These are phyloP conservation scores for Trametes hirsuta DNA, from an alignment of 1,284 basidiomycete species.

Conservation along the genomic window DNA sequence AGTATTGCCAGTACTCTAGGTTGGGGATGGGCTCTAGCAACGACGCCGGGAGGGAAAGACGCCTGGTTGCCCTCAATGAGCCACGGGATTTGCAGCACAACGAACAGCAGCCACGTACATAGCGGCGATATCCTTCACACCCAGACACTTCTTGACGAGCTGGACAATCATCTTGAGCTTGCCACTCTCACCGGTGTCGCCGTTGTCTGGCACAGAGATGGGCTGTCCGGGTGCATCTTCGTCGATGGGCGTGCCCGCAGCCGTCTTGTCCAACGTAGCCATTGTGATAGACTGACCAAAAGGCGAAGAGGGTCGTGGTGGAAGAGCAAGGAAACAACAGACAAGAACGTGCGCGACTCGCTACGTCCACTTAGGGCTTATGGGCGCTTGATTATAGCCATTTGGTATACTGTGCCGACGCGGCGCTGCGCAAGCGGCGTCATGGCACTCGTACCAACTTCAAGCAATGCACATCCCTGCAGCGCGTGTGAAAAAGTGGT, in stretches of 20 bases:
- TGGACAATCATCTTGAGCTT: slow-evolving; percentile 91
- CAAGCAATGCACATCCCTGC: not conserved
- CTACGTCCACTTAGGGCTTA: no score
- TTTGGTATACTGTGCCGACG: not conserved
- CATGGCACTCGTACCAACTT: not conserved
- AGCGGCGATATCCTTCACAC: slow-evolving; percentile 90
- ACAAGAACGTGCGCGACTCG: no score
- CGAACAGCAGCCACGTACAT: slow-evolving; percentile 53
- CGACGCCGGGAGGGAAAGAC: slow-evolving; percentile 87
- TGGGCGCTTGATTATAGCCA: not conserved
- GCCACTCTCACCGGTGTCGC: slow-evolving; percentile 79
- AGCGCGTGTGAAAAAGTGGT: slow-evolving; percentile 19
- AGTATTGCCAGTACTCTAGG: slow-evolving; percentile 94
- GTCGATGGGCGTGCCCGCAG: slow-evolving; percentile 37
- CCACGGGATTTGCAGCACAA: not conserved
- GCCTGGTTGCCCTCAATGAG: slow-evolving; percentile 48
- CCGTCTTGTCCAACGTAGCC: slow-evolving; percentile 18
- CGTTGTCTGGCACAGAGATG: slow-evolving; percentile 76
- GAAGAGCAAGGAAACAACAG: not conserved
- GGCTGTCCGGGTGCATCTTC: slow-evolving; percentile 54
- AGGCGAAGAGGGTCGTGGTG: not conserved
- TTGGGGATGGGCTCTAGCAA: slow-evolving; percentile 91
- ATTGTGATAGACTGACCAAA: not conserved
- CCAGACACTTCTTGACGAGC: slow-evolving; percentile 84
- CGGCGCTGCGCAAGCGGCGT: not conserved